A percentile compares a stretch with the other conserved stretches of the same genome.
These are phyloP conservation scores for Saraca asoca DNA, from an alignment of 331 rosid species.

Conservation along the genomic window DNA sequence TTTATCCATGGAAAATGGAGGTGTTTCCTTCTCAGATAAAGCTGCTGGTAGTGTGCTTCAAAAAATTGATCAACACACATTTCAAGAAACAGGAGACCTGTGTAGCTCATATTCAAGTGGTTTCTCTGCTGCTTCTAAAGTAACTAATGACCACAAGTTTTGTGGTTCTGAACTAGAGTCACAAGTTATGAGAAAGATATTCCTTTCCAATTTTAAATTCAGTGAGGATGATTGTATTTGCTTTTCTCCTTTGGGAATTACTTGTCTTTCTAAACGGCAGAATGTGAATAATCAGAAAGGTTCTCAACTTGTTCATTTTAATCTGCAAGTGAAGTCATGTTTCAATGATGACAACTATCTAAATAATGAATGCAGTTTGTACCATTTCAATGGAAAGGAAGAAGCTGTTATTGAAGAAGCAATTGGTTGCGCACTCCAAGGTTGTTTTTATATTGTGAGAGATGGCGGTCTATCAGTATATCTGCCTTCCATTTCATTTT, in stretches of 20 bases:
- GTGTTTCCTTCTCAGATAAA: constrained; percentile 40
- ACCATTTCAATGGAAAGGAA: constrained; percentile 49
- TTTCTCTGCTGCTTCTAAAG: constrained; percentile 54
- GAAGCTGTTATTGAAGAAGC: constrained; percentile 68
- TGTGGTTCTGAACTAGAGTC: constrained; percentile 47
- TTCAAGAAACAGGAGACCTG: constrained; percentile 44
- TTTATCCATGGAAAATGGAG: constrained; percentile 36
- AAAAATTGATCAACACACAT: constrained; percentile 36
- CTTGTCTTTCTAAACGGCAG: constrained; percentile 58
- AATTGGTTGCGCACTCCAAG: constrained; percentile 81
- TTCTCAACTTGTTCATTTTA: constrained; percentile 66
- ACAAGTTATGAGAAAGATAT: constrained; percentile 59
- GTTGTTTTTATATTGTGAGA: constrained; percentile 79
- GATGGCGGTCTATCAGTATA: constrained; percentile 76
- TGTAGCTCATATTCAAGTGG: constrained; percentile 50
- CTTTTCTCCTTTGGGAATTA: constrained; percentile 82
- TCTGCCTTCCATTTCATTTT: constrained; percentile 70
- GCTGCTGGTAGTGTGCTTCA: constrained; percentile 38
- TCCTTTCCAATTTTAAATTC: constrained; percentile 60
- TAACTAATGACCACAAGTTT: constrained; percentile 40
- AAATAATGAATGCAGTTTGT: constrained; percentile 43
- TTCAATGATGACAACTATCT: constrained; percentile 63
- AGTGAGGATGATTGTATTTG: constrained; percentile 62
- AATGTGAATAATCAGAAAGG: constrained; percentile 42
- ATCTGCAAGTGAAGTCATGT: constrained; percentile 56